Evolutionary conservation across 371 early-diverging fungal species (phyloP), one percentile per base, ranked within the genome.

Genomic region (Mycotypha africana): DNA sequence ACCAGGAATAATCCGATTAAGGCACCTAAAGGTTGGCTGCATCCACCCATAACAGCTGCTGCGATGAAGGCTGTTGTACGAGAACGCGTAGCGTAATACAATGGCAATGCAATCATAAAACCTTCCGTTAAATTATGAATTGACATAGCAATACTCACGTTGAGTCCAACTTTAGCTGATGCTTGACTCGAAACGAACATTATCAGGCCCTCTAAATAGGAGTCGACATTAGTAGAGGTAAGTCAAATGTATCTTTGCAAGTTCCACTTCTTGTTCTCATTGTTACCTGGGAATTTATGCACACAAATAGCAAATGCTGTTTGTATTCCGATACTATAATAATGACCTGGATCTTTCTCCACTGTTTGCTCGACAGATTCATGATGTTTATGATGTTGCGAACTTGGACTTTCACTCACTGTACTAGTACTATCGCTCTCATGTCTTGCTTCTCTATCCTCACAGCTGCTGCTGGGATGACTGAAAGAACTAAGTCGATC

Each of bases 51-150:
- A 1, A 79, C 49, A 0, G 83, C 68, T 4, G 84, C 83, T 50
- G 72, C 67, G 14, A 58, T 47, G 53, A 90, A 86, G 0, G 88
- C 82, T 26, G 72, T 65, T 11, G 47, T 40, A 15, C 82, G 65
- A 10, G 82, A 82, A 34, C 72, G 72, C 16, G 86, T 79, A n/a
- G 86, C 82, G 41, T 81, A 67, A 44, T 76, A 88, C 24, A 88
- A 65, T 0, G 89, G 88, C 28, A 88, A 53, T 1, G 88, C 82
- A 16, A 90, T 83, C 69, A 84, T 78, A 44, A 87, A 67, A 0
- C 89, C 91, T 48, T 91, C 89, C 12, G 87, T 87, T 12, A 91
- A 54, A 50, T 91, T 91, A 51, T 91, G 91, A 17, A 88, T 74
- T 2, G 86, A 76, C 54, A 91, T 84, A 16, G 88, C 86, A 19